phyloP scores from a whole-genome alignment of 345 rosid species.

The Euphorbia peplus region DNA sequence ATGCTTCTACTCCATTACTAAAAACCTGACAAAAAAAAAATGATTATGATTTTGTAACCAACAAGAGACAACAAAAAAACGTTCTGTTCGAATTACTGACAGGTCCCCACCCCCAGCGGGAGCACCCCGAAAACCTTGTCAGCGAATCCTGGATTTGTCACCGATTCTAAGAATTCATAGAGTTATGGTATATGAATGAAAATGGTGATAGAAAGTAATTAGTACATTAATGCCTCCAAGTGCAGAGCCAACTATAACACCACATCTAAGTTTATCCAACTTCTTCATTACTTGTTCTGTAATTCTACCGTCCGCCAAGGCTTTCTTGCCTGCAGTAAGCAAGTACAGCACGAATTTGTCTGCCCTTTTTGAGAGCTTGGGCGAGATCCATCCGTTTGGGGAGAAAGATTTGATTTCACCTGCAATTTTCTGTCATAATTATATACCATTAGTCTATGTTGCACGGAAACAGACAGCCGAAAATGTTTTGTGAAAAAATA shows the following conservation, averaged over 20 bases:
- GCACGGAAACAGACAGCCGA: no score
- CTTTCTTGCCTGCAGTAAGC: slow-evolving; percentile 94
- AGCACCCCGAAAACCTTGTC: no score
- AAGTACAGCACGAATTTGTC: slow-evolving; percentile 94
- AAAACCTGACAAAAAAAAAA: slow-evolving; percentile 58
- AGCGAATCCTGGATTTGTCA: no score
- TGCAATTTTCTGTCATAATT: slow-evolving; percentile 63
- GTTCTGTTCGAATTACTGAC: no score
- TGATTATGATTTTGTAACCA: no score
- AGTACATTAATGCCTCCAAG: slow-evolving; percentile 92
- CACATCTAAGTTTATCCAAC: slow-evolving; percentile 76
- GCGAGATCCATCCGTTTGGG: slow-evolving; percentile 82
- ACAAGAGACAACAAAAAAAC: background rate
- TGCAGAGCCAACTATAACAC: slow-evolving; percentile 90
- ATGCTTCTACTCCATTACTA: slow-evolving; percentile 80
- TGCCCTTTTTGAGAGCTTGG: slow-evolving; percentile 85
- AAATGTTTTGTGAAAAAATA: no score
- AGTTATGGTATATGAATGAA: no score
- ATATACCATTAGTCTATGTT: no score
- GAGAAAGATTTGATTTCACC: slow-evolving; percentile 87
- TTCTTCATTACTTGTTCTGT: slow-evolving; percentile 72
- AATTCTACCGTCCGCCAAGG: slow-evolving; percentile 81
- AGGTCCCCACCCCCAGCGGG: no score
- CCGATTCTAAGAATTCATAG: no score
- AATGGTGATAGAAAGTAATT: slow-evolving; percentile 1